phyloP scores from a whole-genome alignment of 1,284 basidiomycete species.

The Sanguinoderma infundibulare region DNA sequence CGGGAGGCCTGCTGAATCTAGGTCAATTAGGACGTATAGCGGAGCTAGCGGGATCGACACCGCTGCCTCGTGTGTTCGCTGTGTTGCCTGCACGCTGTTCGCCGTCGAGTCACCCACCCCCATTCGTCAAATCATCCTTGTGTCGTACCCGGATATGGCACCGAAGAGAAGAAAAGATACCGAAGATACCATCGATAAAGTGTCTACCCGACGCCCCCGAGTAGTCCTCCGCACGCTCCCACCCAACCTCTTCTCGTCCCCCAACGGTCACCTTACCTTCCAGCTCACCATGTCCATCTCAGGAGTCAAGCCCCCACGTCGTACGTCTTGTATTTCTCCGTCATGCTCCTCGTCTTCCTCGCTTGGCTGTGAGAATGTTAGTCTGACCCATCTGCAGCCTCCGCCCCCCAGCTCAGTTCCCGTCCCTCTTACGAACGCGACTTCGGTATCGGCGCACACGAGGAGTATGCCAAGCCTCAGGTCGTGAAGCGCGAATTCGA shows the following conservation, averaged over 20 bases:
- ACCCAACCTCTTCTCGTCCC: constrained; percentile 3
- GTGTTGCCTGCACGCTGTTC: neutral
- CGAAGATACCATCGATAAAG: constrained; percentile 6
- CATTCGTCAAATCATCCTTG: neutral
- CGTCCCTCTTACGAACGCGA: neutral
- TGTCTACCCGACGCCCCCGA: neutral
- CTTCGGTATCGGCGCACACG: neutral
- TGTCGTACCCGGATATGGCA: neutral
- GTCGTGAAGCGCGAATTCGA: neutral
- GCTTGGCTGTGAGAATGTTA: neutral
- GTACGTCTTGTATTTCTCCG: neutral
- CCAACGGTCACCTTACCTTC: neutral
- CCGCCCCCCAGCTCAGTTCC: neutral
- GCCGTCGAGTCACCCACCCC: constrained; percentile 3
- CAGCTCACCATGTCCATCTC: constrained; percentile 2
- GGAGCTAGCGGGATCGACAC: neutral
- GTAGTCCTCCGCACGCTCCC: constrained; percentile 6
- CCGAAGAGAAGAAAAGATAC: neutral
- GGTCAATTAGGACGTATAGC: neutral
- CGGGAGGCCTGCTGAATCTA: neutral
- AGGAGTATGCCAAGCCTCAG: neutral
- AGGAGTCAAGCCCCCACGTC: neutral
- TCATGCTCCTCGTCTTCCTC: neutral
- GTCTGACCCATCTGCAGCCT: neutral
- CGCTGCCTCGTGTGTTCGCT: constrained; percentile 6